These are phyloP conservation scores for Ambrosia hybrid DNA, from an alignment of 140 eudicot genomes.

Conservation along the genomic window DNA sequence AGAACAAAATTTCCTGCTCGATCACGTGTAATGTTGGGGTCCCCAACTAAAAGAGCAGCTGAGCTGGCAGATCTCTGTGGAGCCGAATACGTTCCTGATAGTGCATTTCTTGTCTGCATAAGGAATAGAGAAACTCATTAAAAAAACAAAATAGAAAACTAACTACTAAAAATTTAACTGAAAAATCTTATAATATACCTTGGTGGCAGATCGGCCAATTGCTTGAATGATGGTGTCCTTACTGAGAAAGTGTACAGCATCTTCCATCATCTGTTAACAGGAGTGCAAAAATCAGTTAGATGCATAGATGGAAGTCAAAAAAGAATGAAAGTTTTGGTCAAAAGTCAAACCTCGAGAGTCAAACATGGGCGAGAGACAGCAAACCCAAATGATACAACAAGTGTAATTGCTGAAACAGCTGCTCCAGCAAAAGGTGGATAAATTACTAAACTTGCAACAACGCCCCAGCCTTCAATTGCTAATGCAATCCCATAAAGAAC, in stretches of 20 bases:
- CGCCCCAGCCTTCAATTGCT: slow-evolving; percentile 99
- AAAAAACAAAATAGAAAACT: background rate
- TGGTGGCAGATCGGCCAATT: slow-evolving; percentile 95
- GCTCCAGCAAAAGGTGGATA: slow-evolving; percentile 99
- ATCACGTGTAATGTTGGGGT: slow-evolving; percentile 81
- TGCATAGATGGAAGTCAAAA: background rate
- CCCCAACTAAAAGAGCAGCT: slow-evolving; percentile 99
- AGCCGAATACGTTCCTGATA: slow-evolving; percentile 97
- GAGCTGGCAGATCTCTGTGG: slow-evolving; percentile 99
- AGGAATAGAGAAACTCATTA: background rate
- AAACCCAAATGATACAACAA: slow-evolving; percentile 96
- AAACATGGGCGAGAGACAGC: slow-evolving; percentile 98
- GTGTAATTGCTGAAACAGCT: slow-evolving; percentile 97
- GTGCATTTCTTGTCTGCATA: slow-evolving; percentile 88
- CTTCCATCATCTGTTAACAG: slow-evolving; percentile 95
- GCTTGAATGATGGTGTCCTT: slow-evolving; percentile 97
- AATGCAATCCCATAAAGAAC: slow-evolving; percentile 91
- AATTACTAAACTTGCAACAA: slow-evolving; percentile 92
- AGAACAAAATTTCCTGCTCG: slow-evolving; percentile 96
- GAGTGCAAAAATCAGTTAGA: background rate
- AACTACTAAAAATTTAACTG: background rate
- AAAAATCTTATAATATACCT: slow-evolving; percentile 44
- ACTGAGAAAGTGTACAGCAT: slow-evolving; percentile 95
- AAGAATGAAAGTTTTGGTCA: background rate
- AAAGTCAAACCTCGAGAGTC: slow-evolving; percentile 78